A percentile compares a stretch with the other conserved stretches of the same genome.
Conservation (phyloP, 805 yeast genomes). For the Komagataella kurtzmanii region DNA sequence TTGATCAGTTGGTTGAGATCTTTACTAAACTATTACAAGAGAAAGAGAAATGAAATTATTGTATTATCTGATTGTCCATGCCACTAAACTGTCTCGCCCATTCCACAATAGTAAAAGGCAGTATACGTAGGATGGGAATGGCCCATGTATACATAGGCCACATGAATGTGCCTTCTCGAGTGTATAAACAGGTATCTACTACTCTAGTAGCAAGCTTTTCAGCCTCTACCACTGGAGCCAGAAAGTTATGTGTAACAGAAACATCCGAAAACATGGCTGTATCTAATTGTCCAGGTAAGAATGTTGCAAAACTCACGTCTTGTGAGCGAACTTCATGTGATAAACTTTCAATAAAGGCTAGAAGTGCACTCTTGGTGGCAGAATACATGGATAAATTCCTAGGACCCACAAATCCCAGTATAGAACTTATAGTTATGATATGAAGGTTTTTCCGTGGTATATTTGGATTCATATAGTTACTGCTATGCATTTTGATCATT, state of each 20-base stretch:
- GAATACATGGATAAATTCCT: conserved; percentile 31
- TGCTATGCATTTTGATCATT: conserved; percentile 16
- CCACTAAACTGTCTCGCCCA: conserved; percentile 13
- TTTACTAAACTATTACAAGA: conserved; percentile 8
- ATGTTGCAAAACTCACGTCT: conserved; percentile 15
- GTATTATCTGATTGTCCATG: conserved; percentile 13
- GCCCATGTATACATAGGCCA: conserved; percentile 34
- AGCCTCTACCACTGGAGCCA: conserved; percentile 35
- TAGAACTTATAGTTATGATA: conserved; percentile 30
- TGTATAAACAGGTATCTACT: conserved; percentile 18
- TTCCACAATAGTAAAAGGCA: conserved; percentile 27
- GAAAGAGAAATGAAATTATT: neutral
- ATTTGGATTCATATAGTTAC: conserved; percentile 14
- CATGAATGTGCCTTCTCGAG: conserved; percentile 27
- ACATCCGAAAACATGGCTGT: conserved; percentile 36
- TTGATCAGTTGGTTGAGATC: conserved; percentile 17
- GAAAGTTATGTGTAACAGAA: conserved; percentile 19
- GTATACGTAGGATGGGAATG: conserved; percentile 24
- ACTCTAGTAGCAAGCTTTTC: conserved; percentile 22
- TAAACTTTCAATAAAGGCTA: conserved; percentile 30
- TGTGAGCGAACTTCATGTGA: conserved; percentile 20
- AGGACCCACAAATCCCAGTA: conserved; percentile 36
- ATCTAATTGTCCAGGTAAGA: conserved; percentile 37
- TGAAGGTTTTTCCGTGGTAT: conserved; percentile 14
- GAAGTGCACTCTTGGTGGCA: conserved; percentile 32